Evolutionary conservation across 2,329 filamentous ascomycete species (phyloP).

Genomic region (Penicillium sp.): DNA sequence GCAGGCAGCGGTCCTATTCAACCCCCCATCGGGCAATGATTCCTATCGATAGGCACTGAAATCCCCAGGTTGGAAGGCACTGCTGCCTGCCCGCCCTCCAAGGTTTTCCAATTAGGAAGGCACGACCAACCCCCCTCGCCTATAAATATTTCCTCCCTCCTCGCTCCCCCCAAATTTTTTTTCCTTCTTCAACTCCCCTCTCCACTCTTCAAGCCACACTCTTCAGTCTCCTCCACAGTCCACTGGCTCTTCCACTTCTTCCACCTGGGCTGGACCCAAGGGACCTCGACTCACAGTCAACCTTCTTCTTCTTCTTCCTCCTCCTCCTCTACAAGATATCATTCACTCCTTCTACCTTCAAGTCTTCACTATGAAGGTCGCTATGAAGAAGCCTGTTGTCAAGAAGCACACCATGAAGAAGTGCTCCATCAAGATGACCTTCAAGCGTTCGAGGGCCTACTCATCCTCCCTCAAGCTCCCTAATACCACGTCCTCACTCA

Average conservation of each 20-base stretch:
- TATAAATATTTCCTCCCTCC: not conserved
- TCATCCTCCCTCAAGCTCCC: no score
- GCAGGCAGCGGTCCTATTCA: not conserved
- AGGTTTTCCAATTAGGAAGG: no score
- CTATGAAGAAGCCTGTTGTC: not conserved
- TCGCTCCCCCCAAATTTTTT: no score
- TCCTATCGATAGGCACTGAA: no score
- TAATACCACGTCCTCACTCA: no score
- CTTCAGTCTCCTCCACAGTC: not conserved
- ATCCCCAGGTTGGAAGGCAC: no score
- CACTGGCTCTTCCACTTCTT: not conserved
- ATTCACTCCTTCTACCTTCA: not conserved
- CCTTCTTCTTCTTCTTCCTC: not conserved
- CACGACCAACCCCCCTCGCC: not conserved
- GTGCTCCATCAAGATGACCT: not conserved
- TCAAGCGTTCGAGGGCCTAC: not conserved
- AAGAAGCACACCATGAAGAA: not conserved
- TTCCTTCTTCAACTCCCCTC: not conserved
- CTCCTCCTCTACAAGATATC: not conserved
- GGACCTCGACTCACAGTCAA: not conserved
- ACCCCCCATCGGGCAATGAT: not conserved
- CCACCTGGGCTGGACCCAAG: not conserved
- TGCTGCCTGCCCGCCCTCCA: no score
- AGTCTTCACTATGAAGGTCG: not conserved
- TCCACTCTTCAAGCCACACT: not conserved